phyloP scores from a whole-genome alignment of 441 rosid species.

The Populus hybrid region DNA sequence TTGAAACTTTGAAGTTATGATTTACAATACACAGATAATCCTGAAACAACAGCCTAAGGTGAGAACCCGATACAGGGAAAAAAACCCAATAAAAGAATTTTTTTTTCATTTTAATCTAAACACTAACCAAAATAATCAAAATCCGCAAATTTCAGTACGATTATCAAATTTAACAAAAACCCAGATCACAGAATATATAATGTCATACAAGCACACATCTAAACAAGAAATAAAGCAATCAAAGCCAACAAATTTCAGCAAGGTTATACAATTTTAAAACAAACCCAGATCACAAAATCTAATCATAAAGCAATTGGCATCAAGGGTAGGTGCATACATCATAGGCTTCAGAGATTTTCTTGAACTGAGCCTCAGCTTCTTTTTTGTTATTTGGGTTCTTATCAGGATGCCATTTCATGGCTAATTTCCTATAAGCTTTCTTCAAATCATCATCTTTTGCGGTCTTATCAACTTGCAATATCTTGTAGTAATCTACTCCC shows the following conservation, averaged over 20 bases:
- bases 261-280: background rate
- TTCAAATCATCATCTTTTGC: constrained; percentile 79
- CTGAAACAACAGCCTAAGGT: too few species aligned
- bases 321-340: constrained; percentile 37
- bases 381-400: constrained; percentile 75
- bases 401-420: constrained; percentile 93
- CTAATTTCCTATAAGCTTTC: constrained; percentile 76
- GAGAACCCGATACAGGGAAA: too few species aligned
- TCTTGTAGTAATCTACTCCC: constrained; percentile 79
- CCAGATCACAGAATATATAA: too few species aligned
- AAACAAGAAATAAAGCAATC: too few species aligned
- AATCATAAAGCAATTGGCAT: background rate
- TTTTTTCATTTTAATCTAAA: too few species aligned
- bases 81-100: too few species aligned
- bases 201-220: too few species aligned
- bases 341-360: constrained; percentile 84
- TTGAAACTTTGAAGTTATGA: too few species aligned
- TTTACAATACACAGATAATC: too few species aligned
- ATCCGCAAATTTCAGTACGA: too few species aligned
- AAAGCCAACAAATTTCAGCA: background rate
- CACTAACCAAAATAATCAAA: too few species aligned
- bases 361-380: constrained; percentile 81
- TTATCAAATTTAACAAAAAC: too few species aligned
- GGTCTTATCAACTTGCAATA: constrained; percentile 56
- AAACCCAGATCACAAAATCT: background rate